Percentiles rank a stretch among this genome's conserved stretches.
phyloP scores from a whole-genome alignment of 164 flowering plant species.

The Echeveria elegans region DNA sequence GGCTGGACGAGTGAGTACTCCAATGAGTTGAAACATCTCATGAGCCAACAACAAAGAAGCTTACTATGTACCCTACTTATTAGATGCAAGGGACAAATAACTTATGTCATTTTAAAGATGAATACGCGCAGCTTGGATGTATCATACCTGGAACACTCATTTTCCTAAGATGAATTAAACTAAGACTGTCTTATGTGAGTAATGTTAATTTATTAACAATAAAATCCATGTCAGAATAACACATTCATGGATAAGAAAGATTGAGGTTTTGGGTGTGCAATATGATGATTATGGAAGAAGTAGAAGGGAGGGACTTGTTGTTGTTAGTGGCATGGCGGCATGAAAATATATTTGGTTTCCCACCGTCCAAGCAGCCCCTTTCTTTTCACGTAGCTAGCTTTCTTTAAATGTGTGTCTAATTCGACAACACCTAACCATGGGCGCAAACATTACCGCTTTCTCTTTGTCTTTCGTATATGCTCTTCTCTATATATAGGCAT shows the following conservation, averaged over 20 bases:
- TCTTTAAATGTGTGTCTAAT: too few relatives aligned
- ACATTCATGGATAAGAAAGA: background rate
- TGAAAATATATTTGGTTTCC: slow-evolving; percentile 7
- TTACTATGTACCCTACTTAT: too few relatives aligned
- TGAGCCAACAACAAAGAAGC: too few relatives aligned
- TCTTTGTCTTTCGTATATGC: background rate
- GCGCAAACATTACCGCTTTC: background rate
- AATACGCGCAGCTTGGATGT: too few relatives aligned
- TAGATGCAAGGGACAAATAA: too few relatives aligned
- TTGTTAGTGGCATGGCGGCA: slow-evolving; percentile 4
- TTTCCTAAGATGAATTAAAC: background rate
- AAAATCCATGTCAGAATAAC: background rate
- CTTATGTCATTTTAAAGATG: too few relatives aligned
- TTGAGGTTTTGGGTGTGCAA: background rate
- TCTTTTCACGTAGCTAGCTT: slow-evolving; percentile 4
- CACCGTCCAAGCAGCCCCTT: slow-evolving; percentile 4
- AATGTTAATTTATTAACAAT: background rate
- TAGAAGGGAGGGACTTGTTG: background rate
- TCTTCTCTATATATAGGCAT: background rate
- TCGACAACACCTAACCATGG: background rate
- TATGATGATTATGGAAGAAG: slow-evolving; percentile 5
- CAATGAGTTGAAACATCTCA: too few relatives aligned
- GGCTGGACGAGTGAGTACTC: too few relatives aligned
- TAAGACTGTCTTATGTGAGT: background rate
- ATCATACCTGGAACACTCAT: too few relatives aligned